These are phyloP conservation scores for Pseudogymnoascus sp. DNA, from an alignment of 2,329 filamentous ascomycete species.

Conservation along the genomic window DNA sequence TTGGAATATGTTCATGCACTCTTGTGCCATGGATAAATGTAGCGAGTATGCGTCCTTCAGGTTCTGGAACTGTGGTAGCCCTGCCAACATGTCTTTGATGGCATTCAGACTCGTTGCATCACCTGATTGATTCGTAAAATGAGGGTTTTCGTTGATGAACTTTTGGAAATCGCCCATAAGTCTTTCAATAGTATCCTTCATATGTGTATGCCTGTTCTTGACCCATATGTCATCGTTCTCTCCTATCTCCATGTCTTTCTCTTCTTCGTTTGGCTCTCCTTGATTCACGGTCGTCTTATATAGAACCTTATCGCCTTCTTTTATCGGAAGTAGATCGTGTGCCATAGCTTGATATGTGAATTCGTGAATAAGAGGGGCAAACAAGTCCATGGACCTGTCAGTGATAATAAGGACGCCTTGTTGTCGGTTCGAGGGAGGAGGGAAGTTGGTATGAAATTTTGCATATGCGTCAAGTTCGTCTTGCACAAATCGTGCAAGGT, in stretches of 20 bases:
- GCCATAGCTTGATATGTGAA: slow-evolving; percentile 99
- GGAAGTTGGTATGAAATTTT: slow-evolving; percentile 75
- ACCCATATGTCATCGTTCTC: slow-evolving; percentile 95
- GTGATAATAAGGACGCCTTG: slow-evolving; percentile 78
- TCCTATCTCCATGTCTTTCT: slow-evolving; percentile 83
- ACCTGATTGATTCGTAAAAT: slow-evolving; percentile 70
- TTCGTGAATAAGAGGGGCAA: slow-evolving; percentile 82
- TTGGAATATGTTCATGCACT: slow-evolving; percentile 92
- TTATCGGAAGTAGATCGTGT: slow-evolving; percentile 81
- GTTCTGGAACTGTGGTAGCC: slow-evolving; percentile 86
- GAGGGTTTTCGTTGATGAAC: slow-evolving; percentile 83
- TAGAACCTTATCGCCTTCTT: slow-evolving; percentile 79
- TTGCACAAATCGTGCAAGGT: slow-evolving; percentile 85
- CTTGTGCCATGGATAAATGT: slow-evolving; percentile 92
- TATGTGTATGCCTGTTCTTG: slow-evolving; percentile 86
- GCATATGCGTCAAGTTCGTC: slow-evolving; percentile 85
- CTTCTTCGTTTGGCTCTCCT: slow-evolving; percentile 58
- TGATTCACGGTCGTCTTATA: slow-evolving; percentile 76
- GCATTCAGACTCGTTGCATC: slow-evolving; percentile 73
- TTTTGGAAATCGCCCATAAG: slow-evolving; percentile 86
- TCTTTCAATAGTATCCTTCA: slow-evolving; percentile 96
- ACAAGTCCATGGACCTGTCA: slow-evolving; percentile 86
- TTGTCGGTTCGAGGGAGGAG: slow-evolving; percentile 67
- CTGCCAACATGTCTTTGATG: slow-evolving; percentile 95
- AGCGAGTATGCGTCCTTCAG: slow-evolving; percentile 93